Base-by-base conservation (phyloP, 2,329 filamentous ascomycete genomes). In the Talaromyces marneffei region DNA sequence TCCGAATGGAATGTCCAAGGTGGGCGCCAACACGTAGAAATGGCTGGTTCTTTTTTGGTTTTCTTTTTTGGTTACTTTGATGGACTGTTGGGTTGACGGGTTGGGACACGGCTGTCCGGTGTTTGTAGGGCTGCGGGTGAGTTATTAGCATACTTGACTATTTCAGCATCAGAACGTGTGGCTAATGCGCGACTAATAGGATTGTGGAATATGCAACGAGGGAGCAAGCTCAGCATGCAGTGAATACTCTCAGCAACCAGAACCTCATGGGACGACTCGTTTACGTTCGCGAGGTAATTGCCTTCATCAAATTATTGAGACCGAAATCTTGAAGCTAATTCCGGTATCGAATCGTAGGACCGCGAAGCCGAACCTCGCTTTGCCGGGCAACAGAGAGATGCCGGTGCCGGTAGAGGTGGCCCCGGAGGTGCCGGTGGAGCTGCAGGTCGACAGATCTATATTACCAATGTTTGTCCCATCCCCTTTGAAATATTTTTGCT, bases 1-100 rank as follows among this genome's bases (percentile, higher is more conserved):
- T 88, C 94, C 94, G 75, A 99, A 99, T 86, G 94, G 94, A 92
- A 99, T 99, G 94, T 97, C 93, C 91, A 99, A 99, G 93, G 93
- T 97, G 92, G 91, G 91, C 92, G 87, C 88, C 85, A 89, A 90
- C 83, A 87, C 82, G 84, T 92, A 89, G 89, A 87, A 57, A 85
- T 87, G 89, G 88, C 86, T 90, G 90, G 90, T 85, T 67, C 71
- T 73, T 82, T 81, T 76, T 80, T 67, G 71, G 71, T 82, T 82
- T 82, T 86, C 84, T 84, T 77, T n/a, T 73, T 75, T 78, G 74
- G 75, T 75, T 76, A 71, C 70, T 76, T 74, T 91, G 86, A 87
- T 89, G 91, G 90, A 94, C 85, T 85, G 87, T 91, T 94, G 91
- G 92, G 90, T 96, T 97, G 92, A 96, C 93, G 93, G 92, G 89